A percentile compares a stretch with the other conserved stretches of the same genome.
These are phyloP conservation scores for Carex sylvatica DNA, from an alignment of 202 grass and related monocot species.

Conservation along the genomic window DNA sequence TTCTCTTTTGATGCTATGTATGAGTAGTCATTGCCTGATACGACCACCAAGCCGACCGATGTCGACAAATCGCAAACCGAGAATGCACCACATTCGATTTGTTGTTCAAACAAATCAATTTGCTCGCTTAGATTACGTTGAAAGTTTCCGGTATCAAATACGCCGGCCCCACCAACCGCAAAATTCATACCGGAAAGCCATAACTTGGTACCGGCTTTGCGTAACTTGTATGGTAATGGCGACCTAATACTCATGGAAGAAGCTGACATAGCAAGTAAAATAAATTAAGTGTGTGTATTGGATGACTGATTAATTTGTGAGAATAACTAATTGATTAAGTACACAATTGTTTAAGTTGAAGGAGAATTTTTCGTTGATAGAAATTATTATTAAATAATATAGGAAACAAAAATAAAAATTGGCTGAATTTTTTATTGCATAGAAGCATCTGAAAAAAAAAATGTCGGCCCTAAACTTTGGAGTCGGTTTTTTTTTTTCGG, in stretches of 20 bases:
- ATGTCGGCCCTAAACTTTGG: too few species aligned
- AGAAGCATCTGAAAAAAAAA: too few species aligned
- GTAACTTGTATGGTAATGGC: slow-evolving; percentile 69
- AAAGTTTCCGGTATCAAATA: slow-evolving; percentile 61
- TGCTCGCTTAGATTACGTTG: slow-evolving; percentile 68
- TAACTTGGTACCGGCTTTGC: slow-evolving; percentile 5
- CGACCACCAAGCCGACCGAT: slow-evolving; percentile 35
- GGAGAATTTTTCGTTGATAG: too few species aligned
- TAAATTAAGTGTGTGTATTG: not conserved
- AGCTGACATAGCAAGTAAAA: not conserved
- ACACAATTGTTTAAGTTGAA: not conserved
- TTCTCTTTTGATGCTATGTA: slow-evolving; percentile 40
- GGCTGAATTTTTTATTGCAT: too few species aligned
- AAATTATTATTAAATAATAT: too few species aligned
- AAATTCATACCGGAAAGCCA: slow-evolving; percentile 77
- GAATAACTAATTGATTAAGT: not conserved
- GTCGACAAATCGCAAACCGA: not conserved
- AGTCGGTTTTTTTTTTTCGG: too few species aligned
- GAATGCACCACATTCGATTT: slow-evolving; percentile 26
- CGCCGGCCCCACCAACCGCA: slow-evolving; percentile 60
- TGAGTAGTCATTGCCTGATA: slow-evolving; percentile 68
- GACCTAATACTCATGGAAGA: slow-evolving; percentile 52
- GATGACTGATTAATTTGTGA: not conserved
- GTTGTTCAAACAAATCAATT: slow-evolving; percentile 60
- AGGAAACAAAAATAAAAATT: too few species aligned